phyloP scores from a whole-genome alignment of 2,329 filamentous ascomycete genomes.

The Aspergillus novofumigatus region DNA sequence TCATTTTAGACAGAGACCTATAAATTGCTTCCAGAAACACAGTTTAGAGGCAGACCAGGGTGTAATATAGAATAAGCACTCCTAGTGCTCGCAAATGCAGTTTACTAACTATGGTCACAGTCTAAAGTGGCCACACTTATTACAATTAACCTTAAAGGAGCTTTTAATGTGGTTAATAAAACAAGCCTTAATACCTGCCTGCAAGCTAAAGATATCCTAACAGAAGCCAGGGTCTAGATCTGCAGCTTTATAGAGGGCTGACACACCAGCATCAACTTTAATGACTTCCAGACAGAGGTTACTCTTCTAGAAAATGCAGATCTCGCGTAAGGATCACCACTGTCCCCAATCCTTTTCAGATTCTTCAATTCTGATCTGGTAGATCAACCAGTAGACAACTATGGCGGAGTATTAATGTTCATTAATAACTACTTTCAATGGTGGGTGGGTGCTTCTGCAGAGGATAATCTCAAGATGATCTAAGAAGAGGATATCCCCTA shows the following conservation, averaged over 20 bases:
- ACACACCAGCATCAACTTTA: not conserved
- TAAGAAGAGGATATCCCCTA: constrained; percentile 20
- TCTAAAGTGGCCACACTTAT: constrained; percentile 16
- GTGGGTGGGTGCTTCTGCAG: constrained; percentile 14
- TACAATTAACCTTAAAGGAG: constrained; percentile 15
- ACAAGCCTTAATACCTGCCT: constrained; percentile 5
- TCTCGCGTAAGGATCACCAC: constrained; percentile 23
- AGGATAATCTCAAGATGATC: constrained; percentile 21
- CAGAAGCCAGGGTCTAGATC: no score
- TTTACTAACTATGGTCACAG: constrained; percentile 13
- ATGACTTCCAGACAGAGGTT: constrained; percentile 13
- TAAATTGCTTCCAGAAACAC: constrained; percentile 16
- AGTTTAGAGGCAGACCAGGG: constrained; percentile 20
- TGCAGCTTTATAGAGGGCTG: no score
- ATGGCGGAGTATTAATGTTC: constrained; percentile 27
- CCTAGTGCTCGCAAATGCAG: constrained; percentile 15
- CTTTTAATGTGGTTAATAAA: constrained; percentile 16
- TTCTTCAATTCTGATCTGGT: constrained; percentile 38
- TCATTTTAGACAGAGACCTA: constrained; percentile 16
- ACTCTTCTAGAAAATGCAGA: constrained; percentile 7
- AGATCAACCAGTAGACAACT: constrained; percentile 16
- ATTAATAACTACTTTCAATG: constrained; percentile 26
- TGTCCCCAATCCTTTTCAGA: constrained; percentile 34
- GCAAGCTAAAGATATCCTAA: not conserved
- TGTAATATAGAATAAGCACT: constrained; percentile 19